Evolutionary conservation across 495 filamentous ascomycete genomes (phyloP).

Genomic region (Trichoderma parareesei): DNA sequence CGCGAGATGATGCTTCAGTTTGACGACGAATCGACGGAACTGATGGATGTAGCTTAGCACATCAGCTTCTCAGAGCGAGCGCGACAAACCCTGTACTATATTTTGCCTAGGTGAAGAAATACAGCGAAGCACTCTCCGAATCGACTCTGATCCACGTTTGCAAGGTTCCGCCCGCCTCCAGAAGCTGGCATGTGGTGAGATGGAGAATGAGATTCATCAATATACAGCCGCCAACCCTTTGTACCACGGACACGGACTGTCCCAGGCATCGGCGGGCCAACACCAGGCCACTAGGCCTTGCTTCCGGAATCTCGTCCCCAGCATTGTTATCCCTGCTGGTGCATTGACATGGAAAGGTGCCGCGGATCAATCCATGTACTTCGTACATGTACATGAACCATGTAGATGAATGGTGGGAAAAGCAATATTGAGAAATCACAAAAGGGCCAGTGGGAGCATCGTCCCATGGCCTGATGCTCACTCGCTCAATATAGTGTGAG

Average conservation of each 20-base stretch:
- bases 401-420: too few species aligned
- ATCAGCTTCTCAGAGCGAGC: not conserved
- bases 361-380: too few species aligned
- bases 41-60: not conserved
- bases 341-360: too few species aligned
- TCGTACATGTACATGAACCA: too few species aligned
- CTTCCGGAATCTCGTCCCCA: not conserved
- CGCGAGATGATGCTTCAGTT: conserved; percentile 23
- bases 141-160: too few species aligned
- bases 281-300: not conserved
- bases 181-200: too few species aligned
- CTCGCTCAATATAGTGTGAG: not conserved
- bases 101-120: not conserved
- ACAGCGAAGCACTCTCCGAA: too few species aligned
- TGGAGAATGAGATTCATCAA: too few species aligned
- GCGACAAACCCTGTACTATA: not conserved
- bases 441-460: not conserved
- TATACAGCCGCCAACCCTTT: too few species aligned
- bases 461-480: not conserved
- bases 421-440: not conserved
- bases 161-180: too few species aligned
- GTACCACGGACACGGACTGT: too few species aligned
- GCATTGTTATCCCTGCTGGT: not conserved
- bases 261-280: not conserved
- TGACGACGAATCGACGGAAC: conserved; percentile 18